These are phyloP conservation scores for Cryphonectria nitschkei DNA, from an alignment of 2,329 filamentous ascomycete genomes.

Conservation along the genomic window DNA sequence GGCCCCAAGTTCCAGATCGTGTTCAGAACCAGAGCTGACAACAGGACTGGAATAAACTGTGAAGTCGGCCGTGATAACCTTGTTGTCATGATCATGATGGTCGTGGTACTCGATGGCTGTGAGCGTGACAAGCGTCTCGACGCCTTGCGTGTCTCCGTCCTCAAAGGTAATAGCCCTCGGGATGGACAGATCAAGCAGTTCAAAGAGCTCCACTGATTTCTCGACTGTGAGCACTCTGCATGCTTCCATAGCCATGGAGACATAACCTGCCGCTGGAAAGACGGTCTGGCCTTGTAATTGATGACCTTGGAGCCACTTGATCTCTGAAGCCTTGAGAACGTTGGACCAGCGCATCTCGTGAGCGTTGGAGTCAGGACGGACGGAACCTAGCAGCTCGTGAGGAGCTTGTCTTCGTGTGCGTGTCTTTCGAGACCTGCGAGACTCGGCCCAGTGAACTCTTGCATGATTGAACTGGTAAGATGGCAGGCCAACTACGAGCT, in stretches of 20 bases:
- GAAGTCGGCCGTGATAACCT: neutral
- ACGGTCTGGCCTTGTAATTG: slow-evolving; percentile 39
- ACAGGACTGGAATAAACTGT: neutral
- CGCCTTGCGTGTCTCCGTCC: slow-evolving; percentile 16
- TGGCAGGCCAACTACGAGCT: slow-evolving; percentile 22
- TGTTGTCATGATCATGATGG: neutral
- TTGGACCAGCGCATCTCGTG: slow-evolving; percentile 35
- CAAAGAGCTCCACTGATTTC: slow-evolving; percentile 14
- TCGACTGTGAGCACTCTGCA: neutral
- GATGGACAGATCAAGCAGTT: slow-evolving; percentile 33
- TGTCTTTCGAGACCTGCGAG: slow-evolving; percentile 17
- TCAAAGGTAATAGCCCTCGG: slow-evolving; percentile 30
- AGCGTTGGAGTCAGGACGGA: neutral
- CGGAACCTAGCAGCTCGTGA: slow-evolving; percentile 27
- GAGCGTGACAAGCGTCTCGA: slow-evolving; percentile 21
- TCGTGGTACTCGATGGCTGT: neutral
- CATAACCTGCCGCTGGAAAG: slow-evolving; percentile 41
- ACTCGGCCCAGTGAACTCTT: slow-evolving; percentile 22
- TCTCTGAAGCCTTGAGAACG: slow-evolving; percentile 33
- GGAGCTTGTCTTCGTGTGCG: slow-evolving; percentile 10
- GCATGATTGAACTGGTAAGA: slow-evolving; percentile 28
- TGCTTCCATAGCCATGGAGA: slow-evolving; percentile 33
- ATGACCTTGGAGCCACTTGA: slow-evolving; percentile 47
- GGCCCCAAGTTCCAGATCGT: neutral
- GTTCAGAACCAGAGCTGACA: neutral